Evolutionary conservation across 495 filamentous ascomycete species (phyloP).

Genomic region (Neurospora sp.): DNA sequence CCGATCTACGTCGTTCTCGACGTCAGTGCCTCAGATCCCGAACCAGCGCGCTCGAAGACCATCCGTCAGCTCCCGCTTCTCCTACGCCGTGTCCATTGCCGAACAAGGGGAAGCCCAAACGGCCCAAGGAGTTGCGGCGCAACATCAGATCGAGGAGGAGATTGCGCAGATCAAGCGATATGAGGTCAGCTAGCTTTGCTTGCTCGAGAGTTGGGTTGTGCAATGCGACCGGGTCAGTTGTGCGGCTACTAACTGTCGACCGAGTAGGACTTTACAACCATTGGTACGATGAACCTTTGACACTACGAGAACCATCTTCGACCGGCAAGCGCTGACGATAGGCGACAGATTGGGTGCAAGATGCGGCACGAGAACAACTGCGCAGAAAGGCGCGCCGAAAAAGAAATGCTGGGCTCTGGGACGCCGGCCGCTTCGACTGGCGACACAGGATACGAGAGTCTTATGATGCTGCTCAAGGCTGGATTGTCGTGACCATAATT

Average conservation of each 20-base stretch:
- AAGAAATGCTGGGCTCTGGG: constrained; percentile 66
- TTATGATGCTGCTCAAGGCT: constrained; percentile 94
- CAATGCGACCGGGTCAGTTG: neutral
- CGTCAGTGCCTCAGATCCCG: constrained; percentile 21
- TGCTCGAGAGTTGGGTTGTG: neutral
- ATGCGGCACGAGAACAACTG: constrained; percentile 84
- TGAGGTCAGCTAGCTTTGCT: constrained; percentile 43
- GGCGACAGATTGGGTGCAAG: constrained; percentile 81
- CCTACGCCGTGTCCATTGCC: constrained; percentile 54
- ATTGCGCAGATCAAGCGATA: constrained; percentile 97
- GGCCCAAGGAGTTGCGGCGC: constrained; percentile 30
- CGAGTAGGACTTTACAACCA: constrained; percentile 71
- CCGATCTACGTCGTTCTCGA: constrained; percentile 45
- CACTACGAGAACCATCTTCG: neutral
- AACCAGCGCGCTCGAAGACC: constrained; percentile 39
- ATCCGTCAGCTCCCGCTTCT: constrained; percentile 61
- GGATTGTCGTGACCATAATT: constrained; percentile 94
- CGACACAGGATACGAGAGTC: constrained; percentile 71
- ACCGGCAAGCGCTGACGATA: constrained; percentile 2
- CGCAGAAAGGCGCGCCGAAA: constrained; percentile 65
- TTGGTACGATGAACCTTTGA: constrained; percentile 40
- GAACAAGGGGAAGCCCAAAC: constrained; percentile 45
- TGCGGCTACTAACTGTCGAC: neutral
- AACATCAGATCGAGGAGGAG: constrained; percentile 76
- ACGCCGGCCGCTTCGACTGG: constrained; percentile 67